phyloP scores from a whole-genome alignment of 2,329 filamentous ascomycete species.

The Dryadomyces sulphureus region DNA sequence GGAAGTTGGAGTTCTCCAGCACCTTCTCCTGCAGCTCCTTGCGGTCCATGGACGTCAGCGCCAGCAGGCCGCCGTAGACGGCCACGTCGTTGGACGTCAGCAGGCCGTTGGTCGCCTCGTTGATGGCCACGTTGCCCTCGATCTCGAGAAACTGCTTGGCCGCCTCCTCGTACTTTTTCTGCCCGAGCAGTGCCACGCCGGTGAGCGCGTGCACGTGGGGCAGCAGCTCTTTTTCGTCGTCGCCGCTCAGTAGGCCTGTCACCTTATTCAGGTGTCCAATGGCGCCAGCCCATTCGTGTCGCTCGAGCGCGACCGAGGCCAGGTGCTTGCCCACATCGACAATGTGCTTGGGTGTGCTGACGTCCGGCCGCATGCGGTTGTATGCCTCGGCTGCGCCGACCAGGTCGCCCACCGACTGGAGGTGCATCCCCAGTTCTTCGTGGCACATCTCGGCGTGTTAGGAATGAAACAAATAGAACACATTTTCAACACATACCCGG shows the following conservation, averaged over 20 bases:
- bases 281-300: slow-evolving; percentile 62
- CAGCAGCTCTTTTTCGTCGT: slow-evolving; percentile 32
- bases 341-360: slow-evolving; percentile 70
- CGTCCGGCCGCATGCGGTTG: slow-evolving; percentile 77
- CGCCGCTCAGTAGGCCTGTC: slow-evolving; percentile 26
- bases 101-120: slow-evolving; percentile 49
- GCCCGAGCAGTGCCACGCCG: slow-evolving; percentile 34
- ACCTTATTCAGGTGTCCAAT: slow-evolving; percentile 49
- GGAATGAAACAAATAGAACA: neutral
- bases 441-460: slow-evolving; percentile 62
- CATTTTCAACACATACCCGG: slow-evolving; percentile 37
- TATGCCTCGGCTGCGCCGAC: slow-evolving; percentile 62
- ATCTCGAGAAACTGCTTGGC: slow-evolving; percentile 55
- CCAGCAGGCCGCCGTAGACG: slow-evolving; percentile 79
- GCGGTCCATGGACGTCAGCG: slow-evolving; percentile 79
- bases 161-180: slow-evolving; percentile 41
- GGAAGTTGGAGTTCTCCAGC: slow-evolving; percentile 68
- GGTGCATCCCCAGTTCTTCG: slow-evolving; percentile 77
- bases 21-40: slow-evolving; percentile 59
- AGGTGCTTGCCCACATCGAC: slow-evolving; percentile 69
- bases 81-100: slow-evolving; percentile 78
- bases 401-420: slow-evolving; percentile 64
- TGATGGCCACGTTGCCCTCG: slow-evolving; percentile 33
- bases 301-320: slow-evolving; percentile 60
- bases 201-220: slow-evolving; percentile 37